Evolutionary conservation across 352 stramenopile species (phyloP).

Genomic region (Phytophthora pini): DNA sequence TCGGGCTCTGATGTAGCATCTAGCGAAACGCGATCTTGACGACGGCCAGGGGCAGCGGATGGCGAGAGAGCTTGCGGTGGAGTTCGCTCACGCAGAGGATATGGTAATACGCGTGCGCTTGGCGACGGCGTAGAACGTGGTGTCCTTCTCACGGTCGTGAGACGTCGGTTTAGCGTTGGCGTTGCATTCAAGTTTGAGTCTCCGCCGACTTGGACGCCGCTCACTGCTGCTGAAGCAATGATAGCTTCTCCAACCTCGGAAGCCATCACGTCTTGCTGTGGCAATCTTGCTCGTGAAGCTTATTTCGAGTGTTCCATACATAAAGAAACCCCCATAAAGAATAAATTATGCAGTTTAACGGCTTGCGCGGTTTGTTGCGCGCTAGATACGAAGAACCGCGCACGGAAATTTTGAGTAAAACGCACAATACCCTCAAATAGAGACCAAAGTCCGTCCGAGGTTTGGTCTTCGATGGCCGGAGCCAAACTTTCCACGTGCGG

Average conservation of each 20-base stretch:
- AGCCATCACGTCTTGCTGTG: not conserved
- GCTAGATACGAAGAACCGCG: constrained; percentile 1
- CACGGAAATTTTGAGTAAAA: constrained; percentile 11
- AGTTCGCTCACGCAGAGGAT: constrained; percentile 1
- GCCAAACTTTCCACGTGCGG: too few relatives aligned
- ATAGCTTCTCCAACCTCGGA: not conserved
- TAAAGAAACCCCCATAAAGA: not conserved
- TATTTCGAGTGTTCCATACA: not conserved
- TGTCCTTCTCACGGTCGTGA: not conserved
- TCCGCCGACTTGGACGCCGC: not conserved
- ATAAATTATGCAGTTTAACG: not conserved
- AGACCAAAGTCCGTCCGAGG: too few relatives aligned
- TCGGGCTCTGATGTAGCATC: not conserved
- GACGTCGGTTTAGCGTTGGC: not conserved
- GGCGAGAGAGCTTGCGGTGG: constrained; percentile 1
- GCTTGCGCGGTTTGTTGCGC: not conserved
- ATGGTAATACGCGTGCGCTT: not conserved
- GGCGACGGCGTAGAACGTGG: not conserved
- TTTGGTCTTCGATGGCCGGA: too few relatives aligned
- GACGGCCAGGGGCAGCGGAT: not conserved
- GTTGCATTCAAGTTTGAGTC: not conserved
- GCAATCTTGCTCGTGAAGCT: not conserved
- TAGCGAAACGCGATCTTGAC: constrained; percentile 9
- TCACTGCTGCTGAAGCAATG: not conserved
- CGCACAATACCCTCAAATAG: not conserved